Evolutionary conservation across 2,329 filamentous ascomycete genomes (phyloP), one percentile per base, ranked within the genome.

Genomic region (Kalmusia sp.): DNA sequence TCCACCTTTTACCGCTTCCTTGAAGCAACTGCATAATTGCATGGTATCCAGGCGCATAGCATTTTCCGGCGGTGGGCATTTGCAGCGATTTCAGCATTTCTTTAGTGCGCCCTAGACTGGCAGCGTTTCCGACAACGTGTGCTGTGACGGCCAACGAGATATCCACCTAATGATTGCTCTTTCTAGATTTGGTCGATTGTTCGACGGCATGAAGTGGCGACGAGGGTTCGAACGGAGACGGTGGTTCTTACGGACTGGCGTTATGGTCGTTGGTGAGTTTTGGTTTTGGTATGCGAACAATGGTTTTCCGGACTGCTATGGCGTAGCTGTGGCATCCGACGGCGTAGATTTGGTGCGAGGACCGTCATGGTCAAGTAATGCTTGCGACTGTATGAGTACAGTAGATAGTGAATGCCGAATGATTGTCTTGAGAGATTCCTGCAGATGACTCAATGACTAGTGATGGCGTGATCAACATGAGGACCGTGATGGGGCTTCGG

Each of bases 21-120:
- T 25, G 55, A 56, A 63, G 59, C 58, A 56, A 57, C 53, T 62
- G 64, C 65, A 70, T 69, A 63, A 52, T 62, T 64, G 66, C 69
- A 68, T 72, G 62, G 55, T 58, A 67, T 58, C 31, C 45, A 17
- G 68, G 69, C 63, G 69, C 67, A 55, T 49, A 63, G 61, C 57
- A 63, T 66, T 53, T 44, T 49, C 33, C 8, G 28, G 52, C 17
- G 40, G 53, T 44, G 57, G 61, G 51, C 39, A 54, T 61, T 44
- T 62, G 35, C 54, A 54, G 63, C 64, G 61, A 58, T 64, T 57
- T 67, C 39, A 71, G 69, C 68, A 64, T 65, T 69, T 68, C 54
- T 57, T 59, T 59, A 30, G 27, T 37, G 41, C 51, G 62, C 61
- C 51, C 47, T 52, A 67, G 55, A 63, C 41, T 51, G 57, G 63